Evolutionary conservation across 2,329 filamentous ascomycete species (phyloP).

Genomic region (Calonectria montana): DNA sequence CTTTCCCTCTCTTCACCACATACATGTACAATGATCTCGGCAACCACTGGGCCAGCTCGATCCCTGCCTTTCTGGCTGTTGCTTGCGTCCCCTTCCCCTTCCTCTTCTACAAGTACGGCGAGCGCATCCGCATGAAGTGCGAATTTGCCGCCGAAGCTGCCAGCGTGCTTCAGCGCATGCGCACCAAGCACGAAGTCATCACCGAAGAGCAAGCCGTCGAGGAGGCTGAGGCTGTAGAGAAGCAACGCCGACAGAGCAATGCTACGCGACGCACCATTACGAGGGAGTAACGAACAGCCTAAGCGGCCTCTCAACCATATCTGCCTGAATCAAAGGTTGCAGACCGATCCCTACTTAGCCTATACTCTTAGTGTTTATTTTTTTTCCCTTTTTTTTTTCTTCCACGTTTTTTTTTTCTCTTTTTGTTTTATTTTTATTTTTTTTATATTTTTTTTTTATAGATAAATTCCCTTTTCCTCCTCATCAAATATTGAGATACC

Average conservation of each 20-base stretch:
- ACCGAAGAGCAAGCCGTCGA: slow-evolving; percentile 43
- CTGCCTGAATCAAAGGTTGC: neutral
- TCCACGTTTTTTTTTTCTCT: neutral
- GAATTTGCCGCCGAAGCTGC: slow-evolving; percentile 77
- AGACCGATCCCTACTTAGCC: neutral
- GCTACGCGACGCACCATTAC: slow-evolving; percentile 35
- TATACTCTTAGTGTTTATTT: neutral
- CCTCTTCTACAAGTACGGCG: slow-evolving; percentile 80
- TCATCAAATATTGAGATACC: neutral
- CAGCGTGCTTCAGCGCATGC: slow-evolving; percentile 64
- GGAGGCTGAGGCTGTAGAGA: slow-evolving; percentile 40
- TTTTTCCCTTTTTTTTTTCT: neutral
- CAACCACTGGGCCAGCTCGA: slow-evolving; percentile 79
- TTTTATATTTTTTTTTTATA: neutral
- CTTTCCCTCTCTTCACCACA: slow-evolving; percentile 78
- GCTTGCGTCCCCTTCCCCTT: slow-evolving; percentile 80
- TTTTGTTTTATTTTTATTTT: neutral
- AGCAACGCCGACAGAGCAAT: slow-evolving; percentile 39
- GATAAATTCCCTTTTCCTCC: neutral
- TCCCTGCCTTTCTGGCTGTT: slow-evolving; percentile 80
- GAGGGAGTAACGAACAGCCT: slow-evolving; percentile 23
- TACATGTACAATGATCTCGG: slow-evolving; percentile 70
- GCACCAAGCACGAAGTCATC: slow-evolving; percentile 43
- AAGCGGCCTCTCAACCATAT: neutral
- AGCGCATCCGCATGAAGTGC: slow-evolving; percentile 71